Evolutionary conservation across 257 asterid genomes (phyloP).

Genomic region (Plantago major): DNA sequence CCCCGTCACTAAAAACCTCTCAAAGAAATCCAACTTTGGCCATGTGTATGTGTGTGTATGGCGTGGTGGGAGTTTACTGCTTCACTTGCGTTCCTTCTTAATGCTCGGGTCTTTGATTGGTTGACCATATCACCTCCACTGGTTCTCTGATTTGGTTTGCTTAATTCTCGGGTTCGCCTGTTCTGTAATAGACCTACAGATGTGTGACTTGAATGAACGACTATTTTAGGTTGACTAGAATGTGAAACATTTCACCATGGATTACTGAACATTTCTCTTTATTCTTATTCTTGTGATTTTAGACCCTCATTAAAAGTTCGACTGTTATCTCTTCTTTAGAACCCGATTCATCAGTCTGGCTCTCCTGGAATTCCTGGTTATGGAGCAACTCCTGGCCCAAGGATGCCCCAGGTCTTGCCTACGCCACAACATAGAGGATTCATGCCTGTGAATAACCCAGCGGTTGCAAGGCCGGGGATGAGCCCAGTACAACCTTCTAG

Average conservation of each 20-base stretch:
- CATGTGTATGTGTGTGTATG: background rate
- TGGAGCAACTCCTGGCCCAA: slow-evolving; percentile 57
- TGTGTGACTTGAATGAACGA: background rate
- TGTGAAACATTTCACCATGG: background rate
- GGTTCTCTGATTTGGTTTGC: background rate
- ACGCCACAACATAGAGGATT: slow-evolving; percentile 59
- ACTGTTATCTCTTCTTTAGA: slow-evolving; percentile 34
- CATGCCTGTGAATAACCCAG: slow-evolving; percentile 57
- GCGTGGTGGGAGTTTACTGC: background rate
- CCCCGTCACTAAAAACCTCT: background rate
- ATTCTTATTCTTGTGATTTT: slow-evolving; percentile 6
- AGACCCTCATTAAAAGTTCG: slow-evolving; percentile 21
- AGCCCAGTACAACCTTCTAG: slow-evolving; percentile 64
- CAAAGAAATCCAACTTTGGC: background rate
- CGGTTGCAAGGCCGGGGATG: slow-evolving; percentile 70
- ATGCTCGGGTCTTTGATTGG: too few species aligned
- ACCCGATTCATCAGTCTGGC: slow-evolving; percentile 57
- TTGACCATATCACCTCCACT: background rate
- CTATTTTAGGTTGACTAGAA: background rate
- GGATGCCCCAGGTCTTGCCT: slow-evolving; percentile 57
- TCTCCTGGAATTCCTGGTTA: slow-evolving; percentile 51
- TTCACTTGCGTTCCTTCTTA: too few species aligned
- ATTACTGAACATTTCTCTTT: background rate
- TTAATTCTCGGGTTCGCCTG: too few species aligned
- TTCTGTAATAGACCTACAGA: background rate